A percentile compares a stretch with the other conserved stretches of the same genome.
Conservation (phyloP, 352 stramenopile genomes). For the Globisporangium paddicum region DNA sequence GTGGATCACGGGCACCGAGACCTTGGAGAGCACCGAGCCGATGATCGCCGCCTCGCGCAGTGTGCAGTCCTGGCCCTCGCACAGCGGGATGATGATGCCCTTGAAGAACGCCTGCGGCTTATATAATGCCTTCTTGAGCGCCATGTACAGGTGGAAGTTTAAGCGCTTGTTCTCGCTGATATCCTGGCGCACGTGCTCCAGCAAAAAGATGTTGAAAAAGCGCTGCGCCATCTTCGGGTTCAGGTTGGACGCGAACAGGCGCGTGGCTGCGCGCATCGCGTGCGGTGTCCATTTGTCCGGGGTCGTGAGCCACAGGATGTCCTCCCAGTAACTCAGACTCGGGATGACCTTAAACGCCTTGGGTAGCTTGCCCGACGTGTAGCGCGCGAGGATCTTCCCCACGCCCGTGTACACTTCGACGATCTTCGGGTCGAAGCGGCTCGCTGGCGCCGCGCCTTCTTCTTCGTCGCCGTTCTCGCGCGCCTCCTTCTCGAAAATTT, state of each 20-base stretch:
- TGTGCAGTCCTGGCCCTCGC: constrained; percentile 93
- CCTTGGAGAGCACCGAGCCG: constrained; percentile 95
- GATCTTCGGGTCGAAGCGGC: constrained; percentile 92
- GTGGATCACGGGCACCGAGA: constrained; percentile 98
- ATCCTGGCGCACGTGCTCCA: constrained; percentile 96
- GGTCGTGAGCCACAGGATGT: constrained; percentile 96
- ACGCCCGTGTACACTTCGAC: constrained; percentile 99
- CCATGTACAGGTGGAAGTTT: constrained; percentile 99
- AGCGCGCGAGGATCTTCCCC: constrained; percentile 95
- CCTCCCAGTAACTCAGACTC: constrained; percentile 98
- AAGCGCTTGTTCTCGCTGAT: constrained; percentile 97
- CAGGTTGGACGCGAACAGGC: constrained; percentile 99
- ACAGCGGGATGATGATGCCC: constrained; percentile 98
- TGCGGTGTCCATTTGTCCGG: constrained; percentile 98
- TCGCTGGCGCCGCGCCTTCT: constrained; percentile 52
- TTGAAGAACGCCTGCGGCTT: constrained; percentile 99
- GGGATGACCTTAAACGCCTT: constrained; percentile 99
- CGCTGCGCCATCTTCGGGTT: constrained; percentile 99
- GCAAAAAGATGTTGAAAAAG: constrained; percentile 98
- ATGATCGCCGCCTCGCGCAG: constrained; percentile 98
- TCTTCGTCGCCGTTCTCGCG: constrained; percentile 77
- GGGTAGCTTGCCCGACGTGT: constrained; percentile 98
- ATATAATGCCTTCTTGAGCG: constrained; percentile 98
- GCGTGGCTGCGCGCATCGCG: constrained; percentile 95
- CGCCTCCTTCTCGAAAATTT: constrained; percentile 97